A percentile compares a stretch with the other conserved stretches of the same genome.
Conservation (phyloP, 2,329 filamentous ascomycete species). For the Aureobasidium pullulans region DNA sequence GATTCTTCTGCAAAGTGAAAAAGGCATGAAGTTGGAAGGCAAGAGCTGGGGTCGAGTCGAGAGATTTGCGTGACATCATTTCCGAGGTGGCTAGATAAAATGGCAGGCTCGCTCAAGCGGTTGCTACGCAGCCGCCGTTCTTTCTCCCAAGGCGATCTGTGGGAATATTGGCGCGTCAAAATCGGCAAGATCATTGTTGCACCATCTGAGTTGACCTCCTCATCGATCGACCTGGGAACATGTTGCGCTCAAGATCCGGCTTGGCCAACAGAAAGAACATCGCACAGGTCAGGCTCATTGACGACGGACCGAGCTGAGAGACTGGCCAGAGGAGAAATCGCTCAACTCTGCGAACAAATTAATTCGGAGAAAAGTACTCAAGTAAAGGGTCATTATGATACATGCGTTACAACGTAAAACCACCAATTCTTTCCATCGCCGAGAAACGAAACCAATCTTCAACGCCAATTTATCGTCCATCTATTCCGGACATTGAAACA, state of each 20-base stretch:
- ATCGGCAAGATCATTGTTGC: not conserved
- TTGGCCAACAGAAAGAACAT: not conserved
- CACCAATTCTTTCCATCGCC: not conserved
- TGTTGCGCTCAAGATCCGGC: not conserved
- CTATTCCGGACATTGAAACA: not conserved
- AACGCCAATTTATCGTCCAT: slow-evolving; percentile 3
- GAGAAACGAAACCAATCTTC: not conserved
- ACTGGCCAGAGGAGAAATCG: too few relatives aligned
- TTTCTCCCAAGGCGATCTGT: not conserved
- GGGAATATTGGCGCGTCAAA: not conserved
- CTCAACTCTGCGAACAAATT: not conserved
- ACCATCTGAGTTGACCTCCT: not conserved
- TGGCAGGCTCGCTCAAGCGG: not conserved
- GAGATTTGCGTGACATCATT: not conserved
- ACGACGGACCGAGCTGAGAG: not conserved
- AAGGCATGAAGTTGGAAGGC: not conserved
- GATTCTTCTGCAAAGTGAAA: not conserved
- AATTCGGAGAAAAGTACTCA: not conserved
- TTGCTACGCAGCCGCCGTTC: too few relatives aligned
- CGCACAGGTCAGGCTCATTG: not conserved
- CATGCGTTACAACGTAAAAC: slow-evolving; percentile 7
- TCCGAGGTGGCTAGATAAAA: not conserved
- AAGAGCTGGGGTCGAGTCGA: not conserved
- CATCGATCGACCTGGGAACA: not conserved
- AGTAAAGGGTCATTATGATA: slow-evolving; percentile 5